Evolutionary conservation across 2,329 filamentous ascomycete genomes (phyloP), one percentile per base, ranked within the genome.

Genomic region (Apiospora malaysiana): DNA sequence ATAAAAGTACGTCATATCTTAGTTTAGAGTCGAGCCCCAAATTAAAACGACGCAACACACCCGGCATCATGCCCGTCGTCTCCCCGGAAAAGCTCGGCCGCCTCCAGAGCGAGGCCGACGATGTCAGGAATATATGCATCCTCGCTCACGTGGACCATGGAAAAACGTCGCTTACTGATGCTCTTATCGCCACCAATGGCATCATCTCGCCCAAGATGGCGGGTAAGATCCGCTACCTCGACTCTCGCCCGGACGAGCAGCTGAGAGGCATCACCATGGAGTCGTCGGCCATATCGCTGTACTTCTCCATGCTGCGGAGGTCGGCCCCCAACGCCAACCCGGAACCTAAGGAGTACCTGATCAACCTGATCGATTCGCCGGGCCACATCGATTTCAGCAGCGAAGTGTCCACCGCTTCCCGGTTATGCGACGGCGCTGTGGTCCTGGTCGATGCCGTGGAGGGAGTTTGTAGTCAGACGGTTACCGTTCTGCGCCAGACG

Each of bases 211-310:
- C 95, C 70, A 98, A 98, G 81, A 88, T 98, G 78, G 96, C 96
- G 70, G 96, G 96, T 81, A 98, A 98, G 86, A 97, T 99, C 82
- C 92, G 96, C 75, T 99, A 98, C 79, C 90, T 99, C 71, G 96
- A 99, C 83, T 98, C 96, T 27, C 88, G 96, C 59, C 95, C 95
- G 1, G 96, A 99, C 82, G 96, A 99, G 82, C 96, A 99, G 83
- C 89, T 93, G 21, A 92, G 96, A 74, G 96, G 96, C 70, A 99
- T 99, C 79, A 99, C 96, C n/a, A 99, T 99, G 96, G 96, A 99
- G 82, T 98, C 96, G 0, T 98, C 95, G 7, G 96, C 96, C 73
- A 99, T 99, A 74, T 98, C 96, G 0, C 86, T 99, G 45, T 97
- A 93, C 83, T 99, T 99, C 81, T 97, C 95, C 46, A 94, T 98